These are phyloP conservation scores for Boletus rubescentipes DNA, from an alignment of 768 basidiomycete species.

Conservation along the genomic window DNA sequence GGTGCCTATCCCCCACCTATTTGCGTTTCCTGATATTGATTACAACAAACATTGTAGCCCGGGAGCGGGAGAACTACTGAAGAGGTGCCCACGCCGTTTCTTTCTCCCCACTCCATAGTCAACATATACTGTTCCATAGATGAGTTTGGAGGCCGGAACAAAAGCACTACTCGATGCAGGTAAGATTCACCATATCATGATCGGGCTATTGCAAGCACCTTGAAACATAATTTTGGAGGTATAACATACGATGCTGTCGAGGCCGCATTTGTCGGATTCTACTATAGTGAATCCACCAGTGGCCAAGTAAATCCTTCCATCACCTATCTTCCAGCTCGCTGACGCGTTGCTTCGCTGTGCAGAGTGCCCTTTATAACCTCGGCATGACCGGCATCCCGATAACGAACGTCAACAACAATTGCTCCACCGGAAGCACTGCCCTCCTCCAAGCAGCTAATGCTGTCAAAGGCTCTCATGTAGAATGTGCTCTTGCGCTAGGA, in stretches of 20 bases:
- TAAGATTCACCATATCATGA: constrained; percentile 23
- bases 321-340: background rate
- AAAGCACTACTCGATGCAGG: constrained; percentile 85
- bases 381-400: constrained; percentile 82
- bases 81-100: constrained; percentile 42
- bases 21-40: background rate
- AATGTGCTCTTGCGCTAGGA: constrained; percentile 77
- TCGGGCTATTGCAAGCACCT: constrained; percentile 12
- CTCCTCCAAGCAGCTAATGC: constrained; percentile 66
- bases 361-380: constrained; percentile 78
- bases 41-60: constrained; percentile 44
- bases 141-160: constrained; percentile 61
- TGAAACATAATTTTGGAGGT: constrained; percentile 41
- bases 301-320: constrained; percentile 51
- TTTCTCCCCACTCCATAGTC: background rate
- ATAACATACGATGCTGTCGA: too few relatives aligned
- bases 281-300: constrained; percentile 72
- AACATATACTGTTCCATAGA: background rate
- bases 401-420: too few relatives aligned
- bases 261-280: constrained; percentile 74
- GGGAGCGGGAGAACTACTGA: constrained; percentile 60
- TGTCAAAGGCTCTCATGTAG: constrained; percentile 62
- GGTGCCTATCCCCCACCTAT: constrained; percentile 34
- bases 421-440: constrained; percentile 77
- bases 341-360: background rate